These are phyloP conservation scores for Escovopsis sp. DNA, from an alignment of 2,329 filamentous ascomycete species.

Conservation along the genomic window DNA sequence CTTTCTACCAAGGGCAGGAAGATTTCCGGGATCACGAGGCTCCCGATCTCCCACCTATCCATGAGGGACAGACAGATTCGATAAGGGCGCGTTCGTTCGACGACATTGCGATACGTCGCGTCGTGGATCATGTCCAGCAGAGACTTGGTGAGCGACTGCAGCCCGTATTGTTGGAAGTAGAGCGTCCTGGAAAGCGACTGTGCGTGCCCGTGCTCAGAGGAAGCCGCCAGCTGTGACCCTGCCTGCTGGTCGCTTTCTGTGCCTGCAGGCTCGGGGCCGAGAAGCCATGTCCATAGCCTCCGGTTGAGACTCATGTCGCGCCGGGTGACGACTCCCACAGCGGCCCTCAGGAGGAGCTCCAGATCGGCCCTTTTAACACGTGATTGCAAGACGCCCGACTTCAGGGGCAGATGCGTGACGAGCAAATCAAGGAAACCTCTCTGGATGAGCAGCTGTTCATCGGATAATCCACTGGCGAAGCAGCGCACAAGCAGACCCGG, in stretches of 20 bases:
- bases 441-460: constrained; percentile 83
- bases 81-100: constrained; percentile 69
- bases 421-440: constrained; percentile 86
- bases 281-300: constrained; percentile 88
- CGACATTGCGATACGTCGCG: constrained; percentile 14
- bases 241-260: constrained; percentile 30
- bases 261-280: constrained; percentile 55
- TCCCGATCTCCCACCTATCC: constrained; percentile 96
- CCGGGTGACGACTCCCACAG: constrained; percentile 72
- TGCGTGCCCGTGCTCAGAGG: constrained; percentile 26
- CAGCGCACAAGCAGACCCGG: constrained; percentile 80
- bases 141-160: constrained; percentile 57
- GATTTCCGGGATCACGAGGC: constrained; percentile 71
- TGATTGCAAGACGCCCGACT: constrained; percentile 65
- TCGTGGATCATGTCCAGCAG: constrained; percentile 59
- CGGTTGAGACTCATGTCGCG: constrained; percentile 95
- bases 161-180: constrained; percentile 72
- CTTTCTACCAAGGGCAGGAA: constrained; percentile 77
- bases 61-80: constrained; percentile 88
- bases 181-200: constrained; percentile 46
- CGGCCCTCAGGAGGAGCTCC: constrained; percentile 66
- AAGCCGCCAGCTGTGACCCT: constrained; percentile 30
- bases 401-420: constrained; percentile 75
- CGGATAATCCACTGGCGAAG: constrained; percentile 76
- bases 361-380: constrained; percentile 61